These are phyloP conservation scores for Ottelia alismoides DNA, from an alignment of 106 monocot genomes.

Conservation along the genomic window DNA sequence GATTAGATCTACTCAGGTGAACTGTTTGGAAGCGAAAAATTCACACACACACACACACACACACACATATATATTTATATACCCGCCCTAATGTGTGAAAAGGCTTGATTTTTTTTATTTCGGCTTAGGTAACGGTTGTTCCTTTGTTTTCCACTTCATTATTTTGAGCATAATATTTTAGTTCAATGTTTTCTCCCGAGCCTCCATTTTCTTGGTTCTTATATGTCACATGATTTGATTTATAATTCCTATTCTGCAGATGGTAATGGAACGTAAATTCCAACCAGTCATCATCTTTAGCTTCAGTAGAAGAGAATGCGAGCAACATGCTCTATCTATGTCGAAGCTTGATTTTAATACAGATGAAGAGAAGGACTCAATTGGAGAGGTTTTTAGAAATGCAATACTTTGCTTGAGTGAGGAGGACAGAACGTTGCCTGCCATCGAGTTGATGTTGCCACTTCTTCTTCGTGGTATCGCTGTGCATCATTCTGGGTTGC, in stretches of 20 bases:
- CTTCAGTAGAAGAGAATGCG: conserved; percentile 98
- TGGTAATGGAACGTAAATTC: conserved; percentile 97
- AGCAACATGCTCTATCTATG: conserved; percentile 96
- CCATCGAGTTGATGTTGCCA: conserved; percentile 90
- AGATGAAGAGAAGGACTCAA: conserved; percentile 67
- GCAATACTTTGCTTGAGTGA: conserved; percentile 77
- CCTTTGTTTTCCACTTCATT: too few species aligned
- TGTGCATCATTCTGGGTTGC: conserved; percentile 97
- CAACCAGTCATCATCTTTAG: conserved; percentile 99
- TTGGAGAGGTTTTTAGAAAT: conserved; percentile 83
- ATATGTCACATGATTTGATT: too few species aligned
- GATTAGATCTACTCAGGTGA: too few species aligned
- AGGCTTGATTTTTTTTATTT: too few species aligned
- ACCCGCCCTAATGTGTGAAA: too few species aligned
- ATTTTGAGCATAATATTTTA: too few species aligned
- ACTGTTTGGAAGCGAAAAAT: too few species aligned
- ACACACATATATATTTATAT: too few species aligned
- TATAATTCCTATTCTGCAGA: conserved; percentile 48
- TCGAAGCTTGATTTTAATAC: conserved; percentile 94
- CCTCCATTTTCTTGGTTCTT: too few species aligned
- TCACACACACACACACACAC: too few species aligned
- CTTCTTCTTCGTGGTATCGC: conserved; percentile 96
- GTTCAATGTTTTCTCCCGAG: too few species aligned
- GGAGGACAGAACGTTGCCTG: conserved; percentile 92
- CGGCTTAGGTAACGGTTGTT: too few species aligned